phyloP scores from a whole-genome alignment of 2,329 filamentous ascomycete genomes.

The Penicillium sp. region DNA sequence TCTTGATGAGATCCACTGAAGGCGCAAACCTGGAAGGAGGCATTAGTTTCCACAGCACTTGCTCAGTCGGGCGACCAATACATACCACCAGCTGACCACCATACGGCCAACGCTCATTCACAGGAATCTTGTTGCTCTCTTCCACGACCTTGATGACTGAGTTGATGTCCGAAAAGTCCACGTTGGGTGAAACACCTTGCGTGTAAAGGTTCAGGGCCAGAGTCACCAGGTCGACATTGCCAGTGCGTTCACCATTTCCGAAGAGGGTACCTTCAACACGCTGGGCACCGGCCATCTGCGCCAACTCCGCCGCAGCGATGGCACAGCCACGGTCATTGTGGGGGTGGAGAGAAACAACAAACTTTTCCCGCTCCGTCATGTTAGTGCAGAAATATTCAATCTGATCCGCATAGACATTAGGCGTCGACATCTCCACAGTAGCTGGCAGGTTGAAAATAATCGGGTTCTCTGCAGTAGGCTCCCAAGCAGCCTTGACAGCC shows the following conservation, averaged over 20 bases:
- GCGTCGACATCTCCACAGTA: slow-evolving; percentile 91
- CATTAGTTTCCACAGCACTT: not conserved
- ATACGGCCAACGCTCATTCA: slow-evolving; percentile 86
- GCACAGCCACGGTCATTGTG: slow-evolving; percentile 94
- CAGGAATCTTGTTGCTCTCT: slow-evolving; percentile 88
- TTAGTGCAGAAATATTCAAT: slow-evolving; percentile 92
- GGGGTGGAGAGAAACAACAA: slow-evolving; percentile 85
- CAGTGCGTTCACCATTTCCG: slow-evolving; percentile 91
- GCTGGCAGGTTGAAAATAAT: slow-evolving; percentile 98
- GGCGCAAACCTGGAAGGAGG: slow-evolving; percentile 54
- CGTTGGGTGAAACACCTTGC: slow-evolving; percentile 76
- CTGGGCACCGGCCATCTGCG: slow-evolving; percentile 94
- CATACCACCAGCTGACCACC: slow-evolving; percentile 66
- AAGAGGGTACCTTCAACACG: slow-evolving; percentile 92
- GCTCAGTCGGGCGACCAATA: slow-evolving; percentile 7
- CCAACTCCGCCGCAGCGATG: slow-evolving; percentile 83
- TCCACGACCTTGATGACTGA: slow-evolving; percentile 85
- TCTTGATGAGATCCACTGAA: slow-evolving; percentile 94
- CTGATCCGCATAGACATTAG: slow-evolving; percentile 93
- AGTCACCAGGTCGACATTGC: slow-evolving; percentile 92
- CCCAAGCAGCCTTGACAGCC: slow-evolving; percentile 93
- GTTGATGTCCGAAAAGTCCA: slow-evolving; percentile 90
- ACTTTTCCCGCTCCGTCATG: slow-evolving; percentile 79
- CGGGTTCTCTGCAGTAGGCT: slow-evolving; percentile 69
- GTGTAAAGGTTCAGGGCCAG: slow-evolving; percentile 92